Conservation (phyloP, 1,284 basidiomycete species). For the Erythrobasidium hasegawianum region DNA sequence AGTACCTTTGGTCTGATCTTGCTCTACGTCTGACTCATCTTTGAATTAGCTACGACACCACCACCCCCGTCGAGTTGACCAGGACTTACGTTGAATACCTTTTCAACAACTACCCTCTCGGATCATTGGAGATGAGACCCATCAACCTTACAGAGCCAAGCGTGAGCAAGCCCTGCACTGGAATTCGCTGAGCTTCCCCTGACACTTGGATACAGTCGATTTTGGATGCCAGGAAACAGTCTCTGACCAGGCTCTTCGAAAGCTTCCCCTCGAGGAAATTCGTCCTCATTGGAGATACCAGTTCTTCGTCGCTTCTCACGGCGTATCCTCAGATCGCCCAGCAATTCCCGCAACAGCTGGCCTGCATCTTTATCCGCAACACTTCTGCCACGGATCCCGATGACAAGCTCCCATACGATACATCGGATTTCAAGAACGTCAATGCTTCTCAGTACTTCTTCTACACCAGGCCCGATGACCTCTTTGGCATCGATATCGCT, state of each 20-base stretch:
- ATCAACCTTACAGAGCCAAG: slow-evolving; percentile 27
- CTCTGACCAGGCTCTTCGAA: slow-evolving; percentile 23
- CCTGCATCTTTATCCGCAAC: slow-evolving; percentile 36
- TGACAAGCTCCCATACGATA: slow-evolving; percentile 33
- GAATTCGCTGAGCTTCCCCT: too few relatives aligned
- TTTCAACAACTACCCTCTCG: slow-evolving; percentile 33
- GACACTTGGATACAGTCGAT: not conserved
- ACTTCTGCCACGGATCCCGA: slow-evolving; percentile 32
- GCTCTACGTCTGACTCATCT: not conserved
- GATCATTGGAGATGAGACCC: slow-evolving; percentile 33
- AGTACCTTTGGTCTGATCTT: too few relatives aligned
- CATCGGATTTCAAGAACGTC: slow-evolving; percentile 24
- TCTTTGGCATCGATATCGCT: slow-evolving; percentile 29
- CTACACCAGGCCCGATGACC: slow-evolving; percentile 21
- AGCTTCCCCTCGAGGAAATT: slow-evolving; percentile 13
- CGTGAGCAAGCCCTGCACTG: too few relatives aligned
- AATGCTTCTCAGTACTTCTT: slow-evolving; percentile 34
- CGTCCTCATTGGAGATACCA: slow-evolving; percentile 32
- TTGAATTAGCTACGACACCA: slow-evolving; percentile 34
- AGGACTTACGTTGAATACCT: slow-evolving; percentile 32
- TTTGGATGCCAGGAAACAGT: slow-evolving; percentile 22
- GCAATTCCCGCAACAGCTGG: slow-evolving; percentile 23
- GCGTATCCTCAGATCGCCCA: slow-evolving; percentile 32
- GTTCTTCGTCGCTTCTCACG: slow-evolving; percentile 23
- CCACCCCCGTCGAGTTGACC: slow-evolving; percentile 29